These are phyloP conservation scores for Lepiota brunneoincarnata DNA, from an alignment of 768 basidiomycete genomes.

Conservation along the genomic window DNA sequence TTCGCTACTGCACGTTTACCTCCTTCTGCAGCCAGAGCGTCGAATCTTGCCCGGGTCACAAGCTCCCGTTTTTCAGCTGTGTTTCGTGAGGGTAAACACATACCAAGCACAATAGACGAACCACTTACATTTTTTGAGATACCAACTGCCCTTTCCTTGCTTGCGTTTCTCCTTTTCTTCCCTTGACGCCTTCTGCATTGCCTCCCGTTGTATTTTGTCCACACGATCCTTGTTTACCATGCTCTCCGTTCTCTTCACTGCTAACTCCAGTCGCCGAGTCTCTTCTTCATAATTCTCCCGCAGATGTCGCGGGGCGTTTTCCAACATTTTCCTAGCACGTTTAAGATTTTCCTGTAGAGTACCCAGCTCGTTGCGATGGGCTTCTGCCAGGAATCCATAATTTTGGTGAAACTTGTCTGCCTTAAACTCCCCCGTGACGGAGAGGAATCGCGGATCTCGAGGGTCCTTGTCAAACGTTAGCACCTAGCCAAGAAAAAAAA, in stretches of 20 bases:
- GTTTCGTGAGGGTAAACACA: conserved; percentile 8
- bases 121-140: conserved; percentile 74
- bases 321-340: conserved; percentile 62
- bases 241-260: conserved; percentile 77
- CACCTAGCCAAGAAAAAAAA: background rate
- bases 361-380: conserved; percentile 62
- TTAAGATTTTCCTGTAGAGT: conserved; percentile 65
- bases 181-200: conserved; percentile 49
- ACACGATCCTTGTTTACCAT: conserved; percentile 68
- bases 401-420: conserved; percentile 60
- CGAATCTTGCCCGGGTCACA: conserved; percentile 71
- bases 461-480: conserved; percentile 47
- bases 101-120: conserved; percentile 7
- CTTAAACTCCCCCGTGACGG: conserved; percentile 67
- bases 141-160: conserved; percentile 82
- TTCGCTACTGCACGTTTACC: conserved; percentile 83
- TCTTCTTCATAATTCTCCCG: conserved; percentile 65
- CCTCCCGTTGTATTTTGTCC: conserved; percentile 69
- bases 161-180: conserved; percentile 66
- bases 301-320: conserved; percentile 57
- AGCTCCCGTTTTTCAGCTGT: conserved; percentile 79
- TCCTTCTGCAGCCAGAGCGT: conserved; percentile 72
- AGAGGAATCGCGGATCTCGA: conserved; percentile 86
- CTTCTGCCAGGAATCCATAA: conserved; percentile 71
- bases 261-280: conserved; percentile 63